Percentiles rank a stretch among this genome's conserved stretches.
Conservation (phyloP, 352 stramenopile genomes). For the Globisporangium orthogonon region DNA sequence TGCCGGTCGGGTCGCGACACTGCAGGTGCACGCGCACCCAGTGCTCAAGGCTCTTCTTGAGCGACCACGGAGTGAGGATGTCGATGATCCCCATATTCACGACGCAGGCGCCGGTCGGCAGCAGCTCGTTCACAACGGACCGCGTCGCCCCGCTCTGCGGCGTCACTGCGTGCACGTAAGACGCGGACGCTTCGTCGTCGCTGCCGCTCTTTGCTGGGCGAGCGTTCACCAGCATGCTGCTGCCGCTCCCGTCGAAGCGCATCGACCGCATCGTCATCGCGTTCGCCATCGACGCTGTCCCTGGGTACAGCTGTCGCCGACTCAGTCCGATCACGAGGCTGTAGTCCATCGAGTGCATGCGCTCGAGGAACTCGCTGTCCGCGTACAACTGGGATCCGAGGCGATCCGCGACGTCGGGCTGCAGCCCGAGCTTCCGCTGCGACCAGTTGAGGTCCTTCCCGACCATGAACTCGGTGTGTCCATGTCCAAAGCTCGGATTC, state of each 20-base stretch:
- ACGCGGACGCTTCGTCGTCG: conserved; percentile 21
- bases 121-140: conserved; percentile 22
- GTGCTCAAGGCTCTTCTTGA: conserved; percentile 90
- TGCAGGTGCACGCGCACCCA: conserved; percentile 79
- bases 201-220: conserved; percentile 16
- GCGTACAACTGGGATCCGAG: conserved; percentile 81
- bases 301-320: conserved; percentile 35
- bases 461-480: conserved; percentile 73
- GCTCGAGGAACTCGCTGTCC: conserved; percentile 90
- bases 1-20: conserved; percentile 67
- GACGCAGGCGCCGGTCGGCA: conserved; percentile 64
- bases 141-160: conserved; percentile 21
- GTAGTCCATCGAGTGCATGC: conserved; percentile 97
- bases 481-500: conserved; percentile 50
- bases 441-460: conserved; percentile 89
- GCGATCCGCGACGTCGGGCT: conserved; percentile 59
- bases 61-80: conserved; percentile 94
- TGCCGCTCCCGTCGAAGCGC: conserved; percentile 13
- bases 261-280: conserved; percentile 16
- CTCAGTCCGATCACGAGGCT: conserved; percentile 92
- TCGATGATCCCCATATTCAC: conserved; percentile 97
- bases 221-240: not conserved
- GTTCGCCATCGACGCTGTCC: conserved; percentile 20
- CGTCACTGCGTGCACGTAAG: conserved; percentile 52
- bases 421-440: conserved; percentile 63